Percentiles rank a stretch among this genome's conserved stretches.
phyloP scores from a whole-genome alignment of 1,284 basidiomycete species.

The Neonothopanus nambi region DNA sequence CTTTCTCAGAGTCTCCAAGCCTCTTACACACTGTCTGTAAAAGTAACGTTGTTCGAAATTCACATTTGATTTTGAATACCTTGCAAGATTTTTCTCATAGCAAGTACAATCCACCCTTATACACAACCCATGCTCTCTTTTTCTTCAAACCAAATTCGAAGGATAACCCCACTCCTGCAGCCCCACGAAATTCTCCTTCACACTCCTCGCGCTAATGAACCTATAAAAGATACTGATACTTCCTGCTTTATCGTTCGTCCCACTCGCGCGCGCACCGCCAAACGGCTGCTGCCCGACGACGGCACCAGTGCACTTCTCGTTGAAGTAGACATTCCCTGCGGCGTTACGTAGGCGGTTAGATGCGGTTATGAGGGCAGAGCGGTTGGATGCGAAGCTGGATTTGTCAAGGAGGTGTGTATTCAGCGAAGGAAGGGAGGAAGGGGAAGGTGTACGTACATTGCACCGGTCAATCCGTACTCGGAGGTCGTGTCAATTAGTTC shows the following conservation, averaged over 20 bases:
- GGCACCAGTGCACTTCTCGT: slow-evolving; percentile 96
- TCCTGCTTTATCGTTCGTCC: slow-evolving; percentile 98
- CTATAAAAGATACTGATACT: slow-evolving; percentile 89
- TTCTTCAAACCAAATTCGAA: slow-evolving; percentile 75
- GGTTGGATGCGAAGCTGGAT: slow-evolving; percentile 77
- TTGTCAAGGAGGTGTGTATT: slow-evolving; percentile 10
- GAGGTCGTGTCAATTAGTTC: slow-evolving; percentile 88
- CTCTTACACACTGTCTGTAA: too few species aligned
- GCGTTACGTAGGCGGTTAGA: slow-evolving; percentile 83
- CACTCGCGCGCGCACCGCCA: slow-evolving; percentile 89
- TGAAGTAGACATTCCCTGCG: slow-evolving; percentile 92
- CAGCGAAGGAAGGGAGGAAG: background rate
- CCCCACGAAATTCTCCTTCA: slow-evolving; percentile 94
- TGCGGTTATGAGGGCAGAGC: slow-evolving; percentile 73
- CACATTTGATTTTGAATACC: too few species aligned
- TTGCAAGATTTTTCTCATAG: too few species aligned
- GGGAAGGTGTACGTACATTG: slow-evolving; percentile 60
- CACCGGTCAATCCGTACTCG: slow-evolving; percentile 88
- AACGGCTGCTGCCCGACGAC: slow-evolving; percentile 97
- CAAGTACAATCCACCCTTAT: too few species aligned
- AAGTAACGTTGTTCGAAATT: too few species aligned
- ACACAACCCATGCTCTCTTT: too few species aligned
- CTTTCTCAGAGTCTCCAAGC: too few species aligned
- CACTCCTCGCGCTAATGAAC: slow-evolving; percentile 87
- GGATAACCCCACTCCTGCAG: slow-evolving; percentile 82